phyloP scores from a whole-genome alignment of 495 filamentous ascomycete species.

The Penicillium silybi region DNA sequence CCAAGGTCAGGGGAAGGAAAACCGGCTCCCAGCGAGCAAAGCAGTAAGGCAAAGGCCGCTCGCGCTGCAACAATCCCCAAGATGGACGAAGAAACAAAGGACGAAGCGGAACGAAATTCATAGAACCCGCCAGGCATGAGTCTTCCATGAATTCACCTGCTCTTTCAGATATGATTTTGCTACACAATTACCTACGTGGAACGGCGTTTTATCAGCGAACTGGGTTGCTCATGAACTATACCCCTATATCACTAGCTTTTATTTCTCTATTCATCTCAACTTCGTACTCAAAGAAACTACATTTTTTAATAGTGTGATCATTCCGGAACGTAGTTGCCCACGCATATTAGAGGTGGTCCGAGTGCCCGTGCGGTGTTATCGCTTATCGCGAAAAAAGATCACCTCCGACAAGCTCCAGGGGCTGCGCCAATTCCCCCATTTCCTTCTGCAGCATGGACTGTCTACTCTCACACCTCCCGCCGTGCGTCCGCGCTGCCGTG shows the following conservation, averaged over 20 bases:
- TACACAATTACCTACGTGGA: too few relatives aligned
- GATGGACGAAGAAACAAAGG: too few relatives aligned
- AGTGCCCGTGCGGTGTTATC: constrained; percentile 6
- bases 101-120: too few relatives aligned
- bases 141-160: too few relatives aligned
- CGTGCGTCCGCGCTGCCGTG: constrained; percentile 18
- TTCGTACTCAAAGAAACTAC: too few relatives aligned
- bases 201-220: neutral
- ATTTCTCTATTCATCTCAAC: neutral
- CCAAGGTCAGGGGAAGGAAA: too few relatives aligned
- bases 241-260: neutral
- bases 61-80: too few relatives aligned
- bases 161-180: too few relatives aligned
- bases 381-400: constrained; percentile 15
- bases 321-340: neutral
- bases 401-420: constrained; percentile 7
- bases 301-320: too few relatives aligned
- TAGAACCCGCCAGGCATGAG: too few relatives aligned
- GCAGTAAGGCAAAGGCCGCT: too few relatives aligned
- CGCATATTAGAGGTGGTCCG: neutral
- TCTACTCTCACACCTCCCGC: constrained; percentile 25
- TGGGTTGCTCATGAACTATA: neutral
- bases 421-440: constrained; percentile 12
- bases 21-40: too few relatives aligned
- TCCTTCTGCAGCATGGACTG: constrained; percentile 26